phyloP scores from a whole-genome alignment of 2,329 filamentous ascomycete species.

The Trichoderma koningiopsis region DNA sequence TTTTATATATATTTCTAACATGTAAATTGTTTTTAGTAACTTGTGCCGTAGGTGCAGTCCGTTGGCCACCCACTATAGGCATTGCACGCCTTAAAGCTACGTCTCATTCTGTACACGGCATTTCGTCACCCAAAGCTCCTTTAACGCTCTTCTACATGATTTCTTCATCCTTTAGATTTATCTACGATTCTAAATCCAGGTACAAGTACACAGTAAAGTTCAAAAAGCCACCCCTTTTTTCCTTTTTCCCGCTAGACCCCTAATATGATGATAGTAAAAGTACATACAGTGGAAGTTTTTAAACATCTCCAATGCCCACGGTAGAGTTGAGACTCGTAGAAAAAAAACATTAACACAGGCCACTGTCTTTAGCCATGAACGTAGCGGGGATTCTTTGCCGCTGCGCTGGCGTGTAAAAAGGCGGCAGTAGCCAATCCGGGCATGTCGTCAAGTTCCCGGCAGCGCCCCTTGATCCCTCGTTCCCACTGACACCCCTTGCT shows the following conservation, averaged over 20 bases:
- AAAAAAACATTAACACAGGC: constrained; percentile 10
- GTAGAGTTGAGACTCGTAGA: constrained; percentile 29
- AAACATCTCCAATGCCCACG: constrained; percentile 12
- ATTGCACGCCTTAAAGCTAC: not conserved
- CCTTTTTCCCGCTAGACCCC: constrained; percentile 11
- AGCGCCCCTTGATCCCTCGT: not conserved
- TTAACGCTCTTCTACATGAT: constrained; percentile 6
- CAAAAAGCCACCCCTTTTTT: constrained; percentile 2
- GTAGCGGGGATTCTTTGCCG: not conserved
- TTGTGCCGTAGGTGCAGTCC: too few relatives aligned
- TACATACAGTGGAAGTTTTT: constrained; percentile 23
- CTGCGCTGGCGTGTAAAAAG: not conserved
- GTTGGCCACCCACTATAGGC: too few relatives aligned
- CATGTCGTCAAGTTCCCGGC: constrained; percentile 16
- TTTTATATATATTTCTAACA: too few relatives aligned
- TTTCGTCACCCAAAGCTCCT: not conserved
- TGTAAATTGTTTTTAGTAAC: too few relatives aligned
- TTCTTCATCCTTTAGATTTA: constrained; percentile 12
- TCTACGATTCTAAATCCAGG: constrained; percentile 27
- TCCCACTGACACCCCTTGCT: not conserved
- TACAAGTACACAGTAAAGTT: constrained; percentile 22
- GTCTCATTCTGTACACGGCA: not conserved
- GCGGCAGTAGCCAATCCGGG: constrained; percentile 21
- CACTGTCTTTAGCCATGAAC: not conserved
- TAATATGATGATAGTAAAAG: constrained; percentile 19